A percentile compares a stretch with the other conserved stretches of the same genome.
Evolutionary conservation across 768 basidiomycete species (phyloP).

Genomic region (Phaeotremella fagi): DNA sequence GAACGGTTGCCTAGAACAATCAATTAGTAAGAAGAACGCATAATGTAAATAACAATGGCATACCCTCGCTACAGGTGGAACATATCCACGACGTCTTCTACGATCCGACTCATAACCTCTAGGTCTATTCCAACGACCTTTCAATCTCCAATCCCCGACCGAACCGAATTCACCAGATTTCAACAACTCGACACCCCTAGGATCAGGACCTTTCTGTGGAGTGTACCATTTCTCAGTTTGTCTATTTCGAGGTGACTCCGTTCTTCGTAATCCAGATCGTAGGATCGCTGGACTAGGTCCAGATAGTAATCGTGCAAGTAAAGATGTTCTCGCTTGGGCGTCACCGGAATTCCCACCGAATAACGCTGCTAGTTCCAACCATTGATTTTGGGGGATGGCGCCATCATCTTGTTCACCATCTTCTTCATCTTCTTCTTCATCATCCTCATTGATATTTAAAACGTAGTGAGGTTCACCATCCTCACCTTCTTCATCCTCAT

Average conservation of each 20-base stretch:
- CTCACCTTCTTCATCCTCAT: constrained; percentile 18
- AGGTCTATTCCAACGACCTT: constrained; percentile 1
- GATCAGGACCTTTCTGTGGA: constrained; percentile 28
- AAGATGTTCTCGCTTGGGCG: constrained; percentile 14
- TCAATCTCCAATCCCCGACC: constrained; percentile 28
- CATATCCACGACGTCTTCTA: neutral
- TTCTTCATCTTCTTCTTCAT: constrained; percentile 10
- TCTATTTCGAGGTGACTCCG: constrained; percentile 5
- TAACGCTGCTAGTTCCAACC: constrained; percentile 17
- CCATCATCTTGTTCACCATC: neutral
- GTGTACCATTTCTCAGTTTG: constrained; percentile 37
- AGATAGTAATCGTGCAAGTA: constrained; percentile 20
- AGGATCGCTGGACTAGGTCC: neutral
- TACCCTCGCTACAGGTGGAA: constrained; percentile 1
- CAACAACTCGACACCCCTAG: constrained; percentile 25
- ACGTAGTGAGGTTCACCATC: neutral
- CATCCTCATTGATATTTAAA: neutral
- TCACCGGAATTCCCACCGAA: constrained; percentile 9
- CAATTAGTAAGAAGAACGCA: neutral
- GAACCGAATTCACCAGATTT: constrained; percentile 40
- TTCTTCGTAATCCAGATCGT: neutral
- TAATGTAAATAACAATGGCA: neutral
- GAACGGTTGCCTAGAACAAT: constrained; percentile 16
- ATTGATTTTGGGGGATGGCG: neutral
- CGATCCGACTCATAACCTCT: constrained; percentile 1